Percentiles rank a stretch among this genome's conserved stretches.
Evolutionary conservation across 176 grass and related monocot species (phyloP).

Genomic region (Avena insularis): DNA sequence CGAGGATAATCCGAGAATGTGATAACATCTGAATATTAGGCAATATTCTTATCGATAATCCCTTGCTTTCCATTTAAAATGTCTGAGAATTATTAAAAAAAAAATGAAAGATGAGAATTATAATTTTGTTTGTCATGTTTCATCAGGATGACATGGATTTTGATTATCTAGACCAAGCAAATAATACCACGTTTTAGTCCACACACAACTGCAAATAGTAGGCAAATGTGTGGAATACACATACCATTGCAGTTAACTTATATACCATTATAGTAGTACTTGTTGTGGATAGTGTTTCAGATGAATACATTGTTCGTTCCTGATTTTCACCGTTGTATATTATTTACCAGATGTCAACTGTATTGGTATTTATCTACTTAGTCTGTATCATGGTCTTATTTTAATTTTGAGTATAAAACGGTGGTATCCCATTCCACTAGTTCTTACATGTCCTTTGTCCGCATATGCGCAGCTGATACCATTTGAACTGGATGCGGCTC

Average conservation of each 20-base stretch:
- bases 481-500: slow-evolving; percentile 46
- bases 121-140: not conserved
- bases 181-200: not conserved
- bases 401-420: not conserved
- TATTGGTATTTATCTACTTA: not conserved
- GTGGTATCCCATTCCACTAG: not conserved
- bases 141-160: not conserved
- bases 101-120: not conserved
- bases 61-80: not conserved
- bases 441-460: not conserved
- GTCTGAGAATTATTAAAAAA: not conserved
- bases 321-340: not conserved
- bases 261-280: not conserved
- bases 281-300: not conserved
- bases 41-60: not conserved
- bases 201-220: not conserved
- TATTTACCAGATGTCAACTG: not conserved
- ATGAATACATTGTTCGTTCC: not conserved
- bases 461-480: slow-evolving; percentile 12
- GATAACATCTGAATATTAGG: not conserved
- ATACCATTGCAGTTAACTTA: too few species aligned
- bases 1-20: not conserved
- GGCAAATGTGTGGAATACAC: not conserved
- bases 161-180: slow-evolving; percentile 20
- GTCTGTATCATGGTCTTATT: not conserved